Evolutionary conservation across 1,284 basidiomycete species (phyloP).

Genomic region (Marasmius tenuissimus): DNA sequence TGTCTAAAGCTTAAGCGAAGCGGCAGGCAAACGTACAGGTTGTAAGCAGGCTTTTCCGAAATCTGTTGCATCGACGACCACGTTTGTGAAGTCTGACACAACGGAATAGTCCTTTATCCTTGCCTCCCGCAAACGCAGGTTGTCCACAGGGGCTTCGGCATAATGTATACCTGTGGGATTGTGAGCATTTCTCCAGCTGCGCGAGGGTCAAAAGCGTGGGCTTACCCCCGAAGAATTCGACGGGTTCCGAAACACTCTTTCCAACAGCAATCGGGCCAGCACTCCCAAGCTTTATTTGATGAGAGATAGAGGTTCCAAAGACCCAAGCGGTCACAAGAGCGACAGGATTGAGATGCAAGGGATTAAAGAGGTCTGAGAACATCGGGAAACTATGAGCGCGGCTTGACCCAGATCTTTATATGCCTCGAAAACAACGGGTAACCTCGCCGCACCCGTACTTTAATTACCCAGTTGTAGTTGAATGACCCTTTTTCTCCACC

Average conservation of each 20-base stretch:
- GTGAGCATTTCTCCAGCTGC: not conserved
- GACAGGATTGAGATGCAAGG: too few relatives aligned
- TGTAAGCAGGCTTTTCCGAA: conserved; percentile 9
- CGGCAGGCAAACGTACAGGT: not conserved
- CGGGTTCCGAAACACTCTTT: not conserved
- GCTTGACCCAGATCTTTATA: too few relatives aligned
- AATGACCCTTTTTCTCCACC: too few relatives aligned
- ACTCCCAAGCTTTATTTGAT: too few relatives aligned
- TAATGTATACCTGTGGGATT: not conserved
- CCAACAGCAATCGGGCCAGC: not conserved
- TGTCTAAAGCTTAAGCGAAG: not conserved
- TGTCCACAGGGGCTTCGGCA: not conserved
- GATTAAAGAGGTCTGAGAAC: too few relatives aligned
- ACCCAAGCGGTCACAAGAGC: too few relatives aligned
- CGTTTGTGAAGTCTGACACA: not conserved
- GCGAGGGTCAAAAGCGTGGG: not conserved
- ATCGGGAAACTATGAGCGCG: too few relatives aligned
- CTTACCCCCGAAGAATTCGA: not conserved
- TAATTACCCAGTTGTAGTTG: too few relatives aligned
- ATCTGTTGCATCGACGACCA: not conserved
- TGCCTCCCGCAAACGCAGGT: not conserved
- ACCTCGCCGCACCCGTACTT: too few relatives aligned
- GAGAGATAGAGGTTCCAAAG: too few relatives aligned
- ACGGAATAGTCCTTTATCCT: not conserved
- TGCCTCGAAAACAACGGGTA: too few relatives aligned